A percentile compares a stretch with the other conserved stretches of the same genome.
These are phyloP conservation scores for Rutstroemia sp. DNA, from an alignment of 2,329 filamentous ascomycete genomes.

Conservation along the genomic window DNA sequence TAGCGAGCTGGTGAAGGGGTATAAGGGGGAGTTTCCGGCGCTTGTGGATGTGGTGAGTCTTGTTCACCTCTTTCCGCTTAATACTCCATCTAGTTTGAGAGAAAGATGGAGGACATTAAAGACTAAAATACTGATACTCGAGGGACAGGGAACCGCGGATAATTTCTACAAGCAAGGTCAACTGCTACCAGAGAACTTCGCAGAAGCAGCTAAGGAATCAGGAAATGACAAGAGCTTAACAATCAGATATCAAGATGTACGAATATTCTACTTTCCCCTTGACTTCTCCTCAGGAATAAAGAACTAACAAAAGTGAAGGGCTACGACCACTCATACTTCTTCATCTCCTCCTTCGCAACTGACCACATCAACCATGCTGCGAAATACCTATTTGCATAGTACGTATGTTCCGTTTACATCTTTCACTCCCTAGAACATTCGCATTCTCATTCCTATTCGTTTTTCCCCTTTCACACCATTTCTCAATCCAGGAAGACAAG, in stretches of 20 bases:
- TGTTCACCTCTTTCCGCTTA: background rate
- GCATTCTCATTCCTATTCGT: background rate
- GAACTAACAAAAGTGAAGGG: slow-evolving; percentile 39
- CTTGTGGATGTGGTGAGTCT: slow-evolving; percentile 76
- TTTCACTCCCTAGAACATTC: background rate
- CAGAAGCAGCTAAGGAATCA: slow-evolving; percentile 67
- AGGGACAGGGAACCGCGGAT: slow-evolving; percentile 70
- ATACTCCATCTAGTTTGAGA: no score
- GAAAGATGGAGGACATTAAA: background rate
- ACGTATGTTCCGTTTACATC: background rate
- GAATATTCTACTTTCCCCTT: slow-evolving; percentile 19
- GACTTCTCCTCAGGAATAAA: background rate
- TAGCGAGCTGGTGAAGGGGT: slow-evolving; percentile 76
- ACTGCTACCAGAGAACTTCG: slow-evolving; percentile 88
- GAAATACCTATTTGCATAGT: slow-evolving; percentile 12
- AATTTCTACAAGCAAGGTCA: slow-evolving; percentile 95
- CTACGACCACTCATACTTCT: slow-evolving; percentile 97
- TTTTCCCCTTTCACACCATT: background rate
- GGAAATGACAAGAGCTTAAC: slow-evolving; percentile 64
- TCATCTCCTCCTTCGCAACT: slow-evolving; percentile 82
- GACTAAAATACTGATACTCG: no score
- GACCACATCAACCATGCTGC: slow-evolving; percentile 12
- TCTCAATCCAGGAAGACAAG: background rate
- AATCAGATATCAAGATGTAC: slow-evolving; percentile 72
- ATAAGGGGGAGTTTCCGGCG: slow-evolving; percentile 62